These are phyloP conservation scores for Halophytophthora polymorphica DNA, from an alignment of 352 stramenopile genomes.

Conservation along the genomic window DNA sequence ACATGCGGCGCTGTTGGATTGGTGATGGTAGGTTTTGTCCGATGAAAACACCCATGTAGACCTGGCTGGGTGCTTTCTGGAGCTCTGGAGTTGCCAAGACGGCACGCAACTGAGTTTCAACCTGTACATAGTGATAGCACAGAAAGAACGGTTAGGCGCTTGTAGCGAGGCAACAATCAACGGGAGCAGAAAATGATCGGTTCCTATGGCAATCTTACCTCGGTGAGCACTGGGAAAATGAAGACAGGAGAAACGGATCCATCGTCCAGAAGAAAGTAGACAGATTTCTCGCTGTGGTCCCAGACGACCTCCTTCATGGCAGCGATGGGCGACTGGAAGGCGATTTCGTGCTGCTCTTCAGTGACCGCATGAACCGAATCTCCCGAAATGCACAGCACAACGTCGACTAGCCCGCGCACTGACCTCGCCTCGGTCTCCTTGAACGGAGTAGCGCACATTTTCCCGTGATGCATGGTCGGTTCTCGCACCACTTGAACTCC, in stretches of 20 bases:
- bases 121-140: slow-evolving; percentile 6
- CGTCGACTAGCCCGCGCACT: slow-evolving; percentile 20
- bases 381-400: slow-evolving; percentile 38
- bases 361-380: slow-evolving; percentile 38
- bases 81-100: slow-evolving; percentile 28
- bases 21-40: slow-evolving; percentile 56
- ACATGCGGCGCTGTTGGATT: slow-evolving; percentile 55
- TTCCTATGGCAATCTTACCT: slow-evolving; percentile 10
- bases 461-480: slow-evolving; percentile 39
- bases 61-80: slow-evolving; percentile 34
- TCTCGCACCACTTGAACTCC: slow-evolving; percentile 12
- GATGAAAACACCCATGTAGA: slow-evolving; percentile 66
- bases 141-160: neutral
- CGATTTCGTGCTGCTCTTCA: slow-evolving; percentile 28
- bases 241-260: slow-evolving; percentile 30
- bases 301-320: slow-evolving; percentile 63
- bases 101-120: slow-evolving; percentile 43
- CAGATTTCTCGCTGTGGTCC: slow-evolving; percentile 59
- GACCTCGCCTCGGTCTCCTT: slow-evolving; percentile 2
- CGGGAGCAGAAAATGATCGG: too few relatives aligned
- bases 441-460: slow-evolving; percentile 26
- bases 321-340: slow-evolving; percentile 39
- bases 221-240: slow-evolving; percentile 36
- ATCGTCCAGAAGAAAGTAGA: slow-evolving; percentile 44
- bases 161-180: neutral